phyloP scores from a whole-genome alignment of 2,329 filamentous ascomycete genomes.

The Aureobasidium sp. region DNA sequence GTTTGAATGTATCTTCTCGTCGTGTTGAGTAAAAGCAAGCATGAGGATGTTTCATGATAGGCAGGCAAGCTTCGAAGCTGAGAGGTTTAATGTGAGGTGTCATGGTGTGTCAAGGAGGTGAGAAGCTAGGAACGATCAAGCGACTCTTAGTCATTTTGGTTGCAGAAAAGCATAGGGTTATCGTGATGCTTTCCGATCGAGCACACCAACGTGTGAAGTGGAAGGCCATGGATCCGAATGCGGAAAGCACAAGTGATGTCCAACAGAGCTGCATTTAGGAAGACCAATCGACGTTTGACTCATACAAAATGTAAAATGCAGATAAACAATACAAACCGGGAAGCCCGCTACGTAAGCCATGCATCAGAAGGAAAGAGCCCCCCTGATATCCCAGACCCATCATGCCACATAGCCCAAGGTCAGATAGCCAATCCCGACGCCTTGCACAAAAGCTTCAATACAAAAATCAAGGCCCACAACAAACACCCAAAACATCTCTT shows the following conservation, averaged over 20 bases:
- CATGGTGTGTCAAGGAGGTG: neutral
- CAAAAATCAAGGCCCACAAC: slow-evolving; percentile 15
- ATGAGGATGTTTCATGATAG: neutral
- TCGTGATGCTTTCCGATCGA: neutral
- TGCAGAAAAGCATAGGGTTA: neutral
- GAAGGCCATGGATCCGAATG: neutral
- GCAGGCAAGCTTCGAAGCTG: neutral
- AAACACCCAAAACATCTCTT: slow-evolving; percentile 17
- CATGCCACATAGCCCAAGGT: neutral
- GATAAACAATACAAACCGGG: neutral
- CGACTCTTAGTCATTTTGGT: neutral
- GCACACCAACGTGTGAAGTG: neutral
- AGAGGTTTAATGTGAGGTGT: neutral
- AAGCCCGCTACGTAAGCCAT: neutral
- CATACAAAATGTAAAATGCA: neutral
- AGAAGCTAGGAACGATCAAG: too few relatives aligned
- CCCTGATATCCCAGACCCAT: neutral
- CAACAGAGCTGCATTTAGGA: neutral
- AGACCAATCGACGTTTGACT: neutral
- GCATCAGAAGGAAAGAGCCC: neutral
- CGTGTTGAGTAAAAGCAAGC: neutral
- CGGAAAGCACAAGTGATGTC: neutral
- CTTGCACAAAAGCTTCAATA: neutral
- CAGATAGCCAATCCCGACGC: neutral
- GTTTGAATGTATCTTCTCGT: neutral